These are phyloP conservation scores for Erodium maritimum DNA, from an alignment of 345 rosid species.

Conservation along the genomic window DNA sequence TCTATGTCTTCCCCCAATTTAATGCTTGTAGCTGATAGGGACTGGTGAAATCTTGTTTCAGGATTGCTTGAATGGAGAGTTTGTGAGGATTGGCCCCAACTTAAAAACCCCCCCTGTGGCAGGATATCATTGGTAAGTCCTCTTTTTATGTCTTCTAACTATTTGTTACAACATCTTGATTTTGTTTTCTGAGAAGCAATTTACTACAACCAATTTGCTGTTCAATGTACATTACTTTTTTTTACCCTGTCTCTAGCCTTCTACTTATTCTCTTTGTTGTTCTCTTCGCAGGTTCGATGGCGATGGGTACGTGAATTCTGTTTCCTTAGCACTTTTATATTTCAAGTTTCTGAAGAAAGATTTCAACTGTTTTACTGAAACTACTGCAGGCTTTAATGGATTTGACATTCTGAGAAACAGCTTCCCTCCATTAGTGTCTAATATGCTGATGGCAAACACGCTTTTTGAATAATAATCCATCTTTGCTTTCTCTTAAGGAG, in stretches of 20 bases:
- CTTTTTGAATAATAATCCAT: no score
- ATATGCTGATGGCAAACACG: no score
- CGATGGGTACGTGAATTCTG: conserved; percentile 61
- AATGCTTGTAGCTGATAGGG: neutral
- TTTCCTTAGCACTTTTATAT: neutral
- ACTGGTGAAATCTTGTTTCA: conserved; percentile 5
- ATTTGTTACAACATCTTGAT: neutral
- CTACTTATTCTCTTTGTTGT: neutral
- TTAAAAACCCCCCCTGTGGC: conserved; percentile 86
- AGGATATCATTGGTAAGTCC: conserved; percentile 72
- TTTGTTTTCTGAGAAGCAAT: neutral
- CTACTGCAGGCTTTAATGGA: no score
- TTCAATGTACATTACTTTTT: no score
- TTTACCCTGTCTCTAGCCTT: neutral
- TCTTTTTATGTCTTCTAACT: neutral
- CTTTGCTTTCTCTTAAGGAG: no score
- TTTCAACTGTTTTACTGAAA: no score
- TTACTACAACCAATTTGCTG: no score
- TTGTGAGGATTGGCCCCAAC: conserved; percentile 83
- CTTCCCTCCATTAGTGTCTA: no score
- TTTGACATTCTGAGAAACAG: no score
- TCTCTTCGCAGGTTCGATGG: conserved; percentile 86
- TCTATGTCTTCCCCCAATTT: no score
- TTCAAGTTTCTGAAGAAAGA: neutral
- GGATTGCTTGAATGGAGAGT: conserved; percentile 85